Evolutionary conservation across 1,139 yeast species (phyloP), one percentile per base, ranked within the genome.

Genomic region (Schwanniomyces etchellsii): DNA sequence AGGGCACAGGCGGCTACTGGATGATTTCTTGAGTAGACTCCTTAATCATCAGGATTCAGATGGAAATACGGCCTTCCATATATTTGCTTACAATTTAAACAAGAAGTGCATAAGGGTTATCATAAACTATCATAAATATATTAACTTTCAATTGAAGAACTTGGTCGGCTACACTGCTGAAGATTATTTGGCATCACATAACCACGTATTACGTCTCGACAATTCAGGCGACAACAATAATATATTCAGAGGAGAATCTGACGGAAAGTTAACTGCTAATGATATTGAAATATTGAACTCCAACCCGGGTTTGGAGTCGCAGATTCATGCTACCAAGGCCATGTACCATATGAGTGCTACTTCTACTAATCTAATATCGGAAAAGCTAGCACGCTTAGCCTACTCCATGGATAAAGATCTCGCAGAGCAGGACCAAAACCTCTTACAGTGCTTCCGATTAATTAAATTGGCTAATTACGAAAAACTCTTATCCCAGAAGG

Each of bases 51-150:
- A 82, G 44, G 96, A 91, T 52, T 57, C 64, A 17, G 77, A 81
- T 42, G 97, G 97, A 1, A 86, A 89, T 50, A 84, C 96, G 0
- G 95, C 95, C 0, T 64, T 88, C 34, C 95, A 89, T 46, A 70
- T 89, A 27, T 81, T 91, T 17, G 83, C 94, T 2, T 74, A 77
- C 34, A 76, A 81, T 47, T 74, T 81, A 27, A 85, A 91, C 33
- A 75, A 79, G 42, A 77, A 78, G 46, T 77, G 91, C 39, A 81
- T 84, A 44, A 78, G 81, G 40, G 77, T 82, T 1, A 64, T 91
- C 31, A 58, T 86, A 11, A 71, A 75, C 24, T 81, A 83, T 53
- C 84, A 81, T 41, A 91, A 89, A 10, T 71, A 76, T 36, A 72
- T 83, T 14, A 80, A 81, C 42, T 63, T 67, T 34, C 38, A 48